Evolutionary conservation across 75 land plant genomes (phyloP), one percentile per base, ranked within the genome.

Genomic region (Selaginella tamariscina): DNA sequence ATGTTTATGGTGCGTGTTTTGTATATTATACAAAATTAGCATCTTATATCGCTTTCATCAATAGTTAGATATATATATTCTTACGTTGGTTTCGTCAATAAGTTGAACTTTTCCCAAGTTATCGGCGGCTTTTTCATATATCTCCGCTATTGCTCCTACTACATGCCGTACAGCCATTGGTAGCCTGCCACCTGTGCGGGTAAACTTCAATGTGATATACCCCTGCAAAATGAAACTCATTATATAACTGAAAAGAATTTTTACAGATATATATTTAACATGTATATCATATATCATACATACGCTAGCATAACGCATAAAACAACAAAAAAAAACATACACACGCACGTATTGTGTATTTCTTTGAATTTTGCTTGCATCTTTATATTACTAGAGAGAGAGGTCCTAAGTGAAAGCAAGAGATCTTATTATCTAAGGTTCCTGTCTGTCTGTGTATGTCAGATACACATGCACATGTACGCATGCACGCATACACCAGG

Each of bases 91-190:
- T 70, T 84, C 89, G 8, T 83, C 86, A 55, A 88, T 73, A 56
- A 88, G 20, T 32, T 68, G 60, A 24, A 94, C 84, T 66, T 90
- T 94, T 31, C 98, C 96, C 27, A 94, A 71, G 73, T 85, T 78
- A 74, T 89, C 98, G 31, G 98, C 96, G 60, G 98, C 88, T 33
- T 70, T 23, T 56, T 80, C 67, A 68, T 77, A 94, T 56, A 94
- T 83, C 57, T 80, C 83, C 60, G 88, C 68, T 27, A 94, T 83
- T 31, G 84, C 73, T 0, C 96, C 96, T 49, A 77, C 86, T 63
- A 90, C 88, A 70, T 77, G 76, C 68, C 96, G 85, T 27, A 88
- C 80, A 27, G 91, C 80, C 68, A 86, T 82, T 13, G 89, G 56
- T 0, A 56, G 44, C 5, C 72, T 64, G 49, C 65, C 80, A 2